Percentiles rank a stretch among this genome's conserved stretches.
Evolutionary conservation across 78 protist genomes (phyloP).

Genomic region (Dictyostelium brefeldianum): DNA sequence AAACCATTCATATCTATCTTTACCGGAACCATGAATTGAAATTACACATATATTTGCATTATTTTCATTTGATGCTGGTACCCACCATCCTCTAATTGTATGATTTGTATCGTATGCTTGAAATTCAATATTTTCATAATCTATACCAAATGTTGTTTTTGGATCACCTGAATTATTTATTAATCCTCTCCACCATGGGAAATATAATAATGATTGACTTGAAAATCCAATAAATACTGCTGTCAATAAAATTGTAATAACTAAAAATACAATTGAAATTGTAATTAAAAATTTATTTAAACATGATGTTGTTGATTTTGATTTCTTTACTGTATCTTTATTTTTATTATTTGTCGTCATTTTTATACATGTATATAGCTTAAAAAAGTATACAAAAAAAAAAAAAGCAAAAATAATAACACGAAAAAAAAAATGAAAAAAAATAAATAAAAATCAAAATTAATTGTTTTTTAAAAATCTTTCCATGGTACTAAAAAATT

Average conservation of each 20-base stretch:
- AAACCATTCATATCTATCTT: constrained; percentile 44
- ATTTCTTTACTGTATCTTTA: not conserved
- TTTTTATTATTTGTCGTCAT: too few relatives aligned
- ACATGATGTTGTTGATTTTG: not conserved
- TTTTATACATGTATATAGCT: too few relatives aligned
- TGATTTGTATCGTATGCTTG: constrained; percentile 27
- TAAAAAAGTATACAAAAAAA: too few relatives aligned
- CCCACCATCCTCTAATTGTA: constrained; percentile 69
- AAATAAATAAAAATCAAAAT: too few relatives aligned
- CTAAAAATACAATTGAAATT: not conserved
- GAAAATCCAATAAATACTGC: constrained; percentile 2
- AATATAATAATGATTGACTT: constrained; percentile 29
- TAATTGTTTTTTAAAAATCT: too few relatives aligned
- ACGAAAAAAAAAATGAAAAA: too few relatives aligned
- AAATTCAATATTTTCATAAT: constrained; percentile 30
- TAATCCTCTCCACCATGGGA: constrained; percentile 48
- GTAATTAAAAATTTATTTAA: not conserved
- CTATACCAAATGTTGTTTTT: not conserved
- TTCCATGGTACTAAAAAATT: too few relatives aligned
- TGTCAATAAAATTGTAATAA: not conserved
- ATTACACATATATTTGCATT: constrained; percentile 10
- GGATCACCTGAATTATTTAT: constrained; percentile 29
- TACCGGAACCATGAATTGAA: constrained; percentile 61
- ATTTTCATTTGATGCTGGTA: constrained; percentile 39
- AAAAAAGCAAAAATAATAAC: too few relatives aligned